Percentiles rank a stretch among this genome's conserved stretches.
Evolutionary conservation across 2,329 filamentous ascomycete genomes (phyloP).

Genomic region (Xylaria sp.): DNA sequence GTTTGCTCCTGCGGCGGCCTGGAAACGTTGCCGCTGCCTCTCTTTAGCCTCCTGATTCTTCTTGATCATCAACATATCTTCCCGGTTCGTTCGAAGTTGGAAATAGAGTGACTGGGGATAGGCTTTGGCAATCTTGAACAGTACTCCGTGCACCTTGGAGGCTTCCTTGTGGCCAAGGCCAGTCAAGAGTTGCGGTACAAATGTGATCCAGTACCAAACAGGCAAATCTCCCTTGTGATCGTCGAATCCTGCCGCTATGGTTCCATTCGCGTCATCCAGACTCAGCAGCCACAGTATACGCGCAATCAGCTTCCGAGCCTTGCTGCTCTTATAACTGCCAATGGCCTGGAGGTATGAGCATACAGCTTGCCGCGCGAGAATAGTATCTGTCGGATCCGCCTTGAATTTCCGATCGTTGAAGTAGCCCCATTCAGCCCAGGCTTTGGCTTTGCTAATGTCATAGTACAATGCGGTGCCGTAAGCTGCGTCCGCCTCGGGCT

Average conservation of each 20-base stretch:
- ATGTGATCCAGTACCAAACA: slow-evolving; percentile 99
- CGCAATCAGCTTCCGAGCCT: slow-evolving; percentile 88
- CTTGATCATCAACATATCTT: slow-evolving; percentile 90
- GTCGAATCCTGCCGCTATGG: slow-evolving; percentile 80
- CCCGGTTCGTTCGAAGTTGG: slow-evolving; percentile 83
- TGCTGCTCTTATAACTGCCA: slow-evolving; percentile 93
- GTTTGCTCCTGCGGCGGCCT: slow-evolving; percentile 39
- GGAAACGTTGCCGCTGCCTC: slow-evolving; percentile 48
- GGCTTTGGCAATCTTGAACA: slow-evolving; percentile 89
- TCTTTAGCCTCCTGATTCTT: slow-evolving; percentile 78
- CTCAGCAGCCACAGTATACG: slow-evolving; percentile 94
- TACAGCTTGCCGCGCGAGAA: slow-evolving; percentile 81
- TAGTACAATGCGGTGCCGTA: slow-evolving; percentile 95
- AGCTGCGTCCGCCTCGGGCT: slow-evolving; percentile 85
- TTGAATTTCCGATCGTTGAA: slow-evolving; percentile 98
- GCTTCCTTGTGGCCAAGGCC: slow-evolving; percentile 90
- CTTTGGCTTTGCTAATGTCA: slow-evolving; percentile 90
- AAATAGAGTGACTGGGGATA: slow-evolving; percentile 97
- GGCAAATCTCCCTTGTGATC: slow-evolving; percentile 96
- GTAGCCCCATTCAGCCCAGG: slow-evolving; percentile 98
- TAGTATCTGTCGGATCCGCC: slow-evolving; percentile 74
- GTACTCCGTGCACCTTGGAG: slow-evolving; percentile 74
- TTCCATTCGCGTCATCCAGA: slow-evolving; percentile 80
- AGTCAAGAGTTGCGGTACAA: slow-evolving; percentile 91
- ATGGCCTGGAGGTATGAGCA: slow-evolving; percentile 96